Percentiles rank a stretch among this genome's conserved stretches.
Conservation (phyloP, 768 basidiomycete species). For the Calocybe gangraenosa region DNA sequence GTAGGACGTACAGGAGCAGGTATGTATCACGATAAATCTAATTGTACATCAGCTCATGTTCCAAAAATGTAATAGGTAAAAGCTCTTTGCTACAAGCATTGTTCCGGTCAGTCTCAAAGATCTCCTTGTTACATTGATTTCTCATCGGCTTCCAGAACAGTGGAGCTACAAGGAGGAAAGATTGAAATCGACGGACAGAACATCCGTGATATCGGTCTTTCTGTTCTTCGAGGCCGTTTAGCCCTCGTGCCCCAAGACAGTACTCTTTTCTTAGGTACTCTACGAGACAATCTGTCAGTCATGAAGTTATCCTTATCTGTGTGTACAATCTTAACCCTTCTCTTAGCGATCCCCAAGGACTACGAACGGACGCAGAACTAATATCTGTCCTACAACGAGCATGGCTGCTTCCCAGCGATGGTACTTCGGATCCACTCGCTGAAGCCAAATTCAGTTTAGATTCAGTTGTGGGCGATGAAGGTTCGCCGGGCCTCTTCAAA, state of each 20-base stretch:
- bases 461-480: conserved; percentile 59
- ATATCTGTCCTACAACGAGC: conserved; percentile 58
- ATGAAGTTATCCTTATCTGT: not conserved
- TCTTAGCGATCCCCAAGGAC: conserved; percentile 47
- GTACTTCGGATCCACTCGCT: conserved; percentile 36
- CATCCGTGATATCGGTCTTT: conserved; percentile 47
- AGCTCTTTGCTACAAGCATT: conserved; percentile 55
- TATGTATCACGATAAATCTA: conserved; percentile 1
- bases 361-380: conserved; percentile 55
- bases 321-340: not conserved
- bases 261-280: conserved; percentile 42
- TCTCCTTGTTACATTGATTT: not conserved
- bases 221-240: conserved; percentile 47
- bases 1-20: conserved; percentile 47
- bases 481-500: conserved; percentile 21
- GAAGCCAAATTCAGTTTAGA: conserved; percentile 70
- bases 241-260: conserved; percentile 69
- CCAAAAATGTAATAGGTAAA: conserved; percentile 34
- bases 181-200: conserved; percentile 57
- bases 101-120: conserved; percentile 34
- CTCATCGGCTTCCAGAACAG: conserved; percentile 34
- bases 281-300: conserved; percentile 38
- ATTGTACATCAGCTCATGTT: not conserved
- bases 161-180: conserved; percentile 53
- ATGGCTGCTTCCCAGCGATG: conserved; percentile 53